These are phyloP conservation scores for Cystobasidiaceae sp. DNA, from an alignment of 1,284 basidiomycete species.

Conservation along the genomic window DNA sequence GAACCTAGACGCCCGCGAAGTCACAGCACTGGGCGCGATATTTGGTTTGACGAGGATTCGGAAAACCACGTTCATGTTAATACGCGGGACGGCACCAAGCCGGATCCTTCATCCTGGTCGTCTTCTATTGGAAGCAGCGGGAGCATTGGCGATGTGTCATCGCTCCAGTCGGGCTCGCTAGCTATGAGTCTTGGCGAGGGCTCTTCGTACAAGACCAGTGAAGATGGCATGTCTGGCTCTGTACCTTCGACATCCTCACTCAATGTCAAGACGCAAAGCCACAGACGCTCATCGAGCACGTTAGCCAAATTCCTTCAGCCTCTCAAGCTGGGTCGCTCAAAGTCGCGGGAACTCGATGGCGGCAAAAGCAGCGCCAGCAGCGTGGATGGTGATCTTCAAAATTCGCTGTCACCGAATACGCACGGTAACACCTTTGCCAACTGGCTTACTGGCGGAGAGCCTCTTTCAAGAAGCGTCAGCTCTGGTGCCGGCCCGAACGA, in stretches of 20 bases:
- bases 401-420: not conserved
- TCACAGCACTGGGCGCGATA: slow-evolving; percentile 22
- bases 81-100: slow-evolving; percentile 2
- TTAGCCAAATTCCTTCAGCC: slow-evolving; percentile 19
- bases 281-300: slow-evolving; percentile 20
- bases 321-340: slow-evolving; percentile 25
- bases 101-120: not conserved
- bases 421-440: not conserved
- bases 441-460: slow-evolving; percentile 20
- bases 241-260: not conserved
- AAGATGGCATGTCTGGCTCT: not conserved
- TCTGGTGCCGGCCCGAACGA: slow-evolving; percentile 10
- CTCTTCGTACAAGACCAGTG: not conserved
- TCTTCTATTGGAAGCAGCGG: not conserved
- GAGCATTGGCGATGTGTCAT: not conserved
- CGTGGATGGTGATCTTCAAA: not conserved
- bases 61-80: slow-evolving; percentile 20
- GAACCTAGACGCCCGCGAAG: slow-evolving; percentile 22
- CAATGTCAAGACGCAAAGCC: not conserved
- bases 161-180: not conserved
- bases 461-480: slow-evolving; percentile 13
- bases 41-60: slow-evolving; percentile 18
- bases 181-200: not conserved
- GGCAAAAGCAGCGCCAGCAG: not conserved
- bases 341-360: not conserved